These are phyloP conservation scores for Neurospora tetrasperma DNA, from an alignment of 495 filamentous ascomycete genomes.

Conservation along the genomic window DNA sequence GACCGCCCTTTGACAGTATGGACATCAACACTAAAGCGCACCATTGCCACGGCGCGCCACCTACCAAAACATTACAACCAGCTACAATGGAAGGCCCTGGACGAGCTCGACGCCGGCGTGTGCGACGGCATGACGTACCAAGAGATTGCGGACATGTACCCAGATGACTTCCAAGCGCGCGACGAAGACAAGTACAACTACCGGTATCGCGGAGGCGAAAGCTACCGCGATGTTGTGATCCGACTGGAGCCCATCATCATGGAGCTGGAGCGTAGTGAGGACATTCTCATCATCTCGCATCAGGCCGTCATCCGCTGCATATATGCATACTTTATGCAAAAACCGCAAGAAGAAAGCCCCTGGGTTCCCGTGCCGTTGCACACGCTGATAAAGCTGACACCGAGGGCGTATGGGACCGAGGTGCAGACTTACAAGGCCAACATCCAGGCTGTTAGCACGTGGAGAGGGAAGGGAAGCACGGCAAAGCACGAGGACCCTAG, in stretches of 20 bases:
- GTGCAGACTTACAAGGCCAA: conserved; percentile 78
- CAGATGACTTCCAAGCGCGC: conserved; percentile 85
- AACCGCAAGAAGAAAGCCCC: conserved; percentile 81
- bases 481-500: conserved; percentile 55
- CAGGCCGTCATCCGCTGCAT: conserved; percentile 95
- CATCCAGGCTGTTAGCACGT: conserved; percentile 91
- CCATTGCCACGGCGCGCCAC: conserved; percentile 80
- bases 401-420: conserved; percentile 84
- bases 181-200: conserved; percentile 99
- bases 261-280: conserved; percentile 91
- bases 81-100: conserved; percentile 95
- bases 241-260: conserved; percentile 98
- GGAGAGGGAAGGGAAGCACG: conserved; percentile 80
- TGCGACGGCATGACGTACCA: conserved; percentile 93
- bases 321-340: conserved; percentile 97
- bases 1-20: conserved; percentile 83
- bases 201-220: conserved; percentile 92
- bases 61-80: conserved; percentile 71
- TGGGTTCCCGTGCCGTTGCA: conserved; percentile 92
- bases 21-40: conserved; percentile 91
- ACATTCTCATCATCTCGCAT: conserved; percentile 96
- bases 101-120: conserved; percentile 92
- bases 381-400: conserved; percentile 91
- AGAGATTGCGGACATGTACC: conserved; percentile 81
- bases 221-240: conserved; percentile 95